Conservation (phyloP, 306 rosid species). For the Albizia julibrissin region DNA sequence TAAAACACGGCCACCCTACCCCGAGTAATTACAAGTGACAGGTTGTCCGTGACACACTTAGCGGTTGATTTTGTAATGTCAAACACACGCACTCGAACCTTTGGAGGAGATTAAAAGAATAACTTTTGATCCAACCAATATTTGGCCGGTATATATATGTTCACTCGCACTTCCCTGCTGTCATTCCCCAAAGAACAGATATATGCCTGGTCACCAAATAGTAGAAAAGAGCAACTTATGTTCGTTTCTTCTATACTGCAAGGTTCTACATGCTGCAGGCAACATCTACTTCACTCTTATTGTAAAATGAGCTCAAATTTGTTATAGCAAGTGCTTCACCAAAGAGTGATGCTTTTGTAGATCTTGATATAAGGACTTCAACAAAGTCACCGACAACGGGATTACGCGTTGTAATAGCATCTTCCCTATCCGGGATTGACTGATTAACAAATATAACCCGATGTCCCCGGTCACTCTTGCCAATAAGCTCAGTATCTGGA, state of each 20-base stretch:
- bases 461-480: constrained; percentile 95
- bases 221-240: constrained; percentile 9
- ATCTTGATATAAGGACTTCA: constrained; percentile 78
- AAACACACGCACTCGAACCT: constrained; percentile 19
- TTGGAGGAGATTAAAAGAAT: constrained; percentile 26
- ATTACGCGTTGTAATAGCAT: constrained; percentile 49
- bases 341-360: constrained; percentile 79
- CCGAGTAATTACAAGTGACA: constrained; percentile 10
- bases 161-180: constrained; percentile 21
- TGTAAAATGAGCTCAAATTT: constrained; percentile 69
- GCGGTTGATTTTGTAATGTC: neutral
- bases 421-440: constrained; percentile 64
- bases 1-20: constrained; percentile 14
- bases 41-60: constrained; percentile 10
- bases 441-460: constrained; percentile 63
- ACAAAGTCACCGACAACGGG: constrained; percentile 85
- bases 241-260: constrained; percentile 23
- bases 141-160: neutral
- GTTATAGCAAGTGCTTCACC: constrained; percentile 84
- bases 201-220: neutral
- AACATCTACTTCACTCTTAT: constrained; percentile 49
- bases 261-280: constrained; percentile 51
- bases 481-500: constrained; percentile 82
- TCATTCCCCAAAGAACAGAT: neutral
- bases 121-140: constrained; percentile 25